Evolutionary conservation across 2,329 filamentous ascomycete genomes (phyloP), one percentile per base, ranked within the genome.

Genomic region (Lecanicillium sp.): DNA sequence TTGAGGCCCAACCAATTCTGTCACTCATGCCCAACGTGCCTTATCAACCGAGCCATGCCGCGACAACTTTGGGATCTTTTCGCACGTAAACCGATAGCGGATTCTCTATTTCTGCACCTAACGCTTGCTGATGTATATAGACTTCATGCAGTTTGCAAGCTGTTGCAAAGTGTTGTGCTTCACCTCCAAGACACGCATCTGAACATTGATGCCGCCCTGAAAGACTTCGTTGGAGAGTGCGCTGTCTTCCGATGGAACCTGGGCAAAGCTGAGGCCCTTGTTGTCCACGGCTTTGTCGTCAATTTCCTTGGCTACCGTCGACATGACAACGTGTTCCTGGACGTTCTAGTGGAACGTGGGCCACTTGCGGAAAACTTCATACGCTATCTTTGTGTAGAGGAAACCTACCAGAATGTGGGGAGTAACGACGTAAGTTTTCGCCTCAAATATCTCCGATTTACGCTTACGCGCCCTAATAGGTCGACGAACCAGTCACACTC

Each of bases 271-370:
- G 8, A 41, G 32, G 7, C 12, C 20, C 7, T 43, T n/a, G n/a
- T 20, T 29, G 10, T 36, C 18, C 12, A 15, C 12, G 9, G 17
- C n/a, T 20, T 22, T 29, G 32, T 34, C 15, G 12, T 30, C 17
- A 5, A 46, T 22, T 19, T 33, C 10, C 17, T 36, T 29, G n/a
- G 32, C 18, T 5, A 44, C 17, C 10, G 37, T 35, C 9, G 15
- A 11, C 3, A 33, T 22, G 17, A 45, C 37, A 32, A 32, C 15
- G 15, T 14, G 29, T 32, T 32, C 29, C 15, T 32, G 5, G 29
- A 32, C 10, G 15, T 32, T 32, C 29, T 32, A 32, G 29, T 32
- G 29, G 29, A 32, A 32, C 29, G 17, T 14, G 29, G 29, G 10
- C 29, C 29, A 32, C 29, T 17, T 17, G 13, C 29, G 29, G 14